These are phyloP conservation scores for Floccularia luteovirens DNA, from an alignment of 768 basidiomycete species.

Conservation along the genomic window DNA sequence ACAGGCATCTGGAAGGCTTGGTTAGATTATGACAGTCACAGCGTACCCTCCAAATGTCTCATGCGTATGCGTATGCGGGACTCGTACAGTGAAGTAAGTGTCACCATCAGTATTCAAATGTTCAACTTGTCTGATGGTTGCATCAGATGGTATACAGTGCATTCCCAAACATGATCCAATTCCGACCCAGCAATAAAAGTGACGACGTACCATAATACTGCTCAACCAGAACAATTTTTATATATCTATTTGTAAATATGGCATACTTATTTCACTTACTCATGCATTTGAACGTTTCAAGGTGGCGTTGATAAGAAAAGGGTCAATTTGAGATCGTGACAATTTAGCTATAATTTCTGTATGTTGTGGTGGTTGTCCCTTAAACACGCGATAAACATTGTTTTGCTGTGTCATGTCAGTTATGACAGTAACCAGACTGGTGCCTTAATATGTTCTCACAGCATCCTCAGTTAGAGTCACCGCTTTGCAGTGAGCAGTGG, in stretches of 20 bases:
- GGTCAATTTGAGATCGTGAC: no score
- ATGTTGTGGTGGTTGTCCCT: no score
- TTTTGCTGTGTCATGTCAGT: no score
- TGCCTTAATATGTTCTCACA: no score
- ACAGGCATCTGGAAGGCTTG: conserved; percentile 40
- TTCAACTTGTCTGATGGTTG: conserved; percentile 2
- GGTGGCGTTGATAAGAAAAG: no score
- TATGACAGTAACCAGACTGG: no score
- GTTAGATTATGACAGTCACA: conserved; percentile 29
- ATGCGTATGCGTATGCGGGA: conserved; percentile 52
- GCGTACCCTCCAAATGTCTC: conserved; percentile 47
- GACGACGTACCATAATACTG: background rate
- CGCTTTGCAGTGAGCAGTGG: no score
- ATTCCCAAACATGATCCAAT: conserved; percentile 48
- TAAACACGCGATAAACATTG: no score
- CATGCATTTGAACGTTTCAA: conserved; percentile 5
- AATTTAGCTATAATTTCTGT: no score
- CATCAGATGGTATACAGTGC: conserved; percentile 46
- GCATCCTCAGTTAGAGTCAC: no score
- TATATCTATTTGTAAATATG: background rate
- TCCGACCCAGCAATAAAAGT: conserved; percentile 17
- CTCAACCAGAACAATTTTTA: no score
- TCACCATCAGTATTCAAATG: background rate
- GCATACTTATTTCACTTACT: background rate
- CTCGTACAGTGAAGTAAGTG: conserved; percentile 45